These are phyloP conservation scores for Solanum pinnatisectum DNA, from an alignment of 257 asterid species.

Conservation along the genomic window DNA sequence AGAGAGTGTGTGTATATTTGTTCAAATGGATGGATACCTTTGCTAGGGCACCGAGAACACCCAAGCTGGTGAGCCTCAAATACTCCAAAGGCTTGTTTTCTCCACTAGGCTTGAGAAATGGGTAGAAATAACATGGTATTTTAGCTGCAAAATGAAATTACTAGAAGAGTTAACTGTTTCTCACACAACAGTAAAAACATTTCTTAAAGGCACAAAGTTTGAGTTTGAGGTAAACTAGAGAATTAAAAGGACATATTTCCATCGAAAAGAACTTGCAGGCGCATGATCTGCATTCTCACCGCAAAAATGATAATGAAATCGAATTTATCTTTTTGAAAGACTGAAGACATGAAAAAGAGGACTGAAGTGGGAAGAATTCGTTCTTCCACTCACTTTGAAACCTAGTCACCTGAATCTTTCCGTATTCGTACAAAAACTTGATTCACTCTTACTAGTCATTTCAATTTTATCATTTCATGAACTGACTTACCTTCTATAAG, in stretches of 20 bases:
- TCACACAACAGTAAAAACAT: background rate
- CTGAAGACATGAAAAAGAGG: background rate
- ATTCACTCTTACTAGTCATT: background rate
- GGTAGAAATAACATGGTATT: conserved; percentile 2
- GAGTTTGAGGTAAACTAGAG: background rate
- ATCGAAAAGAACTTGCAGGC: background rate
- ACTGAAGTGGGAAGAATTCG: background rate
- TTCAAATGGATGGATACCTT: background rate
- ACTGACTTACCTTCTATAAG: conserved; percentile 1
- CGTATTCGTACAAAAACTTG: background rate
- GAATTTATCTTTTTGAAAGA: background rate
- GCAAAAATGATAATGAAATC: background rate
- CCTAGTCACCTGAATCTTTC: background rate
- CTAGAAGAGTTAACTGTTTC: background rate
- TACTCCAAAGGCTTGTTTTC: background rate
- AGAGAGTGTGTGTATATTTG: background rate
- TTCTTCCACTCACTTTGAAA: background rate
- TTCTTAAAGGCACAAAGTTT: background rate
- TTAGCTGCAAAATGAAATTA: background rate
- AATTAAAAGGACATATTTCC: background rate
- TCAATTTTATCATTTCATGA: background rate
- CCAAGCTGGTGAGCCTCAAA: conserved; percentile 4
- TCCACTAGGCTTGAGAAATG: background rate
- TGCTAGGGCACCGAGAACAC: background rate
- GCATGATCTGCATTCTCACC: background rate